Conservation (phyloP, 306 rosid species). For the Vigna nakashimae region DNA sequence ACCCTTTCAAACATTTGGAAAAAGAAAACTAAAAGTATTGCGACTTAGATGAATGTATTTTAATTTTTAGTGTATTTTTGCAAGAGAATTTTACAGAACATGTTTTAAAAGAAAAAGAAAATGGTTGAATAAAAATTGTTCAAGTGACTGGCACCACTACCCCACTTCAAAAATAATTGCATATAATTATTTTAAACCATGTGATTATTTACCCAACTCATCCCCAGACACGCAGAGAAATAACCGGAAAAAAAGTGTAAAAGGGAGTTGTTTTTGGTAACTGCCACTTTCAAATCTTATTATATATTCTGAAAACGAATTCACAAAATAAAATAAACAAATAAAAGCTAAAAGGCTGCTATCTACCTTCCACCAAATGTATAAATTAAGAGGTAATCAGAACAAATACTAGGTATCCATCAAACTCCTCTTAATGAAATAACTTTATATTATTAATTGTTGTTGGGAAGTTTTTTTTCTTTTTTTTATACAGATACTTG, state of each 20-base stretch:
- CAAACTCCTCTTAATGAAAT: conserved; percentile 28
- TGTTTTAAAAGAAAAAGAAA: not conserved
- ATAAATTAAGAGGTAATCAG: conserved; percentile 22
- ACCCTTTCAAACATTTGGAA: not conserved
- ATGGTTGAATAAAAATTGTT: not conserved
- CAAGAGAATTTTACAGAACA: not conserved
- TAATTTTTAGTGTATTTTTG: not conserved
- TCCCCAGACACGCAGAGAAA: conserved; percentile 21
- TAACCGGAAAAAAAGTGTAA: conserved; percentile 1
- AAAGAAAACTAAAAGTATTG: not conserved
- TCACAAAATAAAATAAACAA: not conserved
- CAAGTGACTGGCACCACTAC: not conserved
- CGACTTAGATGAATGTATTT: too few species aligned
- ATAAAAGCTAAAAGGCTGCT: not conserved
- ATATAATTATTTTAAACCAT: not conserved
- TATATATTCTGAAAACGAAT: not conserved
- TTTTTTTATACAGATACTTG: too few species aligned
- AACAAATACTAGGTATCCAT: conserved; percentile 43
- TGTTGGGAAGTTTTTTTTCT: too few species aligned
- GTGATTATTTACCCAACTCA: conserved; percentile 10
- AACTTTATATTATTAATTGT: too few species aligned
- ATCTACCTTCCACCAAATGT: conserved; percentile 41
- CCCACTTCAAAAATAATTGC: conserved; percentile 1
- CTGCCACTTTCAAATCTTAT: not conserved
- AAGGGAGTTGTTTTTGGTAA: not conserved